Evolutionary conservation across 73 alveolate species (phyloP).

Genomic region (Durusdinium trenchii): DNA sequence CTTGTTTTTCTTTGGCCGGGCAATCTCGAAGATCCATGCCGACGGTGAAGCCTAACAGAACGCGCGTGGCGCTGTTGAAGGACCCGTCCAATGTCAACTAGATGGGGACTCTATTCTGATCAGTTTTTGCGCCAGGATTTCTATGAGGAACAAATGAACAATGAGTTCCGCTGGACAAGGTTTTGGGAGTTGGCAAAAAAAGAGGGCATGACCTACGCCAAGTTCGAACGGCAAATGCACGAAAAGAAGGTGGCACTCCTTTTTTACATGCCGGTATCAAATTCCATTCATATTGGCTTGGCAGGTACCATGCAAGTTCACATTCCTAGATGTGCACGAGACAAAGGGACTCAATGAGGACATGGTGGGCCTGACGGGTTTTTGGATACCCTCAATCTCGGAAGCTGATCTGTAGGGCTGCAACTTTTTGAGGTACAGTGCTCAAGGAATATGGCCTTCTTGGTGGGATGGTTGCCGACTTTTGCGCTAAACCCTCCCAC

Average conservation of each 20-base stretch:
- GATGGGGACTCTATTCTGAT: neutral
- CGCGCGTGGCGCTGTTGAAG: neutral
- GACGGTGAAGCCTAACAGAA: neutral
- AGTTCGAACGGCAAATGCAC: neutral
- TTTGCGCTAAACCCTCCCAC: no score
- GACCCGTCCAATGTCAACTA: neutral
- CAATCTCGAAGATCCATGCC: no score
- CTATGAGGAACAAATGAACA: neutral
- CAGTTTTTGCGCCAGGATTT: neutral
- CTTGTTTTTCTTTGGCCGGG: no score
- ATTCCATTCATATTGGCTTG: neutral
- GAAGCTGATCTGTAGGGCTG: no score
- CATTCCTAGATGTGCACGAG: neutral
- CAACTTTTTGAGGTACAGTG: no score
- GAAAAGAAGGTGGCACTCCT: neutral
- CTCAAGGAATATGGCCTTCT: no score
- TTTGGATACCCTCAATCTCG: no score
- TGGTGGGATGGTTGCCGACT: no score
- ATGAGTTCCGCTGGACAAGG: neutral
- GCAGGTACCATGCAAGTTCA: slow-evolving; percentile 1
- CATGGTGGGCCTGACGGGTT: neutral
- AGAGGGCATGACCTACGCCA: neutral
- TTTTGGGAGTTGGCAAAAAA: neutral
- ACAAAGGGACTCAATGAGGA: neutral
- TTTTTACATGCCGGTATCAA: no score